These are phyloP conservation scores for Penicillium lividum DNA, from an alignment of 495 filamentous ascomycete species.

Conservation along the genomic window DNA sequence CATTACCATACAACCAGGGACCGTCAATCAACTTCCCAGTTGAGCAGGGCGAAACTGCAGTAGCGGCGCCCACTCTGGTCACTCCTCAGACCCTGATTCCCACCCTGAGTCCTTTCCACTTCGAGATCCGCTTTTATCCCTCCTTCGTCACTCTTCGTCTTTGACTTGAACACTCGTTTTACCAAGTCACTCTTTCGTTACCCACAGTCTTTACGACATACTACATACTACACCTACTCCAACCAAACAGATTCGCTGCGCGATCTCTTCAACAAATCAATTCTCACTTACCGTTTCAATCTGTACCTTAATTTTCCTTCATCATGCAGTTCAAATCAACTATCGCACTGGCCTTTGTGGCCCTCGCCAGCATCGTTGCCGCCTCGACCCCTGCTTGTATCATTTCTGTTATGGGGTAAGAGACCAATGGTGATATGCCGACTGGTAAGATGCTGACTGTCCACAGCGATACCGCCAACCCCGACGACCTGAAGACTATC, in stretches of 20 bases:
- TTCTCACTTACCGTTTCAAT: constrained; percentile 12
- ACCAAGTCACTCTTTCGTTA: constrained; percentile 27
- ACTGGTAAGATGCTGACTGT: constrained; percentile 18
- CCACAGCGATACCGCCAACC: constrained; percentile 25
- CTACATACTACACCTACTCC: not conserved
- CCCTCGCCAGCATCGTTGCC: constrained; percentile 36
- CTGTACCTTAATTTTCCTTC: constrained; percentile 16
- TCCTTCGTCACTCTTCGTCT: constrained; percentile 31
- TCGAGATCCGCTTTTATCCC: constrained; percentile 19
- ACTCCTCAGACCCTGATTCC: constrained; percentile 10
- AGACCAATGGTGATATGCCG: not conserved
- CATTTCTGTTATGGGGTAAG: constrained; percentile 41
- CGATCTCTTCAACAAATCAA: constrained; percentile 23
- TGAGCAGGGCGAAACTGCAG: constrained; percentile 1
- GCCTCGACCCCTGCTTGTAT: constrained; percentile 38
- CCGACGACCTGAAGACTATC: constrained; percentile 31
- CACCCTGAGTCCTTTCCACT: constrained; percentile 15
- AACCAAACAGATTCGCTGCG: constrained; percentile 23
- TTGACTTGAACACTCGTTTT: constrained; percentile 24
- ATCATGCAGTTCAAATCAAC: constrained; percentile 43
- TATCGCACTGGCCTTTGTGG: constrained; percentile 35
- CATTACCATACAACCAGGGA: constrained; percentile 6
- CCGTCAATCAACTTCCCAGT: constrained; percentile 1
- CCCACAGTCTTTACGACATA: constrained; percentile 23
- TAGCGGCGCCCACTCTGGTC: not conserved